Evolutionary conservation across 1,284 basidiomycete genomes (phyloP), one percentile per base, ranked within the genome.

Genomic region (Peniophora sp.): DNA sequence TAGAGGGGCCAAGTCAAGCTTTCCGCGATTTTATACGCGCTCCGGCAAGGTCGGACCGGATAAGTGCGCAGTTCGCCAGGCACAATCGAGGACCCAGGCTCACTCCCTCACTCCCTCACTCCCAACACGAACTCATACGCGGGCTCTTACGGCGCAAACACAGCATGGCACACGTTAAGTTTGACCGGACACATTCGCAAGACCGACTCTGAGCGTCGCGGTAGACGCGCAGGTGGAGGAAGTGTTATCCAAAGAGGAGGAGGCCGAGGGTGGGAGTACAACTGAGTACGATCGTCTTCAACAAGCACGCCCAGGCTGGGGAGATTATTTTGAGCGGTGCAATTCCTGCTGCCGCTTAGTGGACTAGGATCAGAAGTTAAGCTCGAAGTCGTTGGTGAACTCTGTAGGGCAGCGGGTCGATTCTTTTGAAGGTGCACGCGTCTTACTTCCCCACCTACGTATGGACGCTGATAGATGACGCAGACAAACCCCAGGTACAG

Each of bases 311-410:
- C 71, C 58, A 65, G 65, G 20, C 77, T 68, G 0, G 66, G 57
- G 82, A 88, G 54, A 72, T 86, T 35, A 27, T 44, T n/a, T 17
- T 45, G 53, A 86, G 85, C 20, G 83, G 84, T 0, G 74, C 81
- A 0, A 64, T 85, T 10, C 71, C 75, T 90, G 36, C 73, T 92
- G 11, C 74, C 87, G 71, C 71, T 87, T 32, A 85, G 81, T n/a
- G 87, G 87, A 3, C 63, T 88, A 20, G 85, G 85, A 0, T 78
- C 82, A 17, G 70, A 70, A 3, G 63, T 68, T 15, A 71, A 84
- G 20, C 72, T 88, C 17, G 55, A 66, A 9, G 60, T 67, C 35
- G 67, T 76, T 51, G 57, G 60, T 6, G 80, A 88, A 24, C 69
- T 59, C 11, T 55, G 18, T 41, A n/a, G n/a, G n/a, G 8, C 37